Evolutionary conservation across 768 basidiomycete genomes (phyloP).

Genomic region (Tricholoma saponaceum): DNA sequence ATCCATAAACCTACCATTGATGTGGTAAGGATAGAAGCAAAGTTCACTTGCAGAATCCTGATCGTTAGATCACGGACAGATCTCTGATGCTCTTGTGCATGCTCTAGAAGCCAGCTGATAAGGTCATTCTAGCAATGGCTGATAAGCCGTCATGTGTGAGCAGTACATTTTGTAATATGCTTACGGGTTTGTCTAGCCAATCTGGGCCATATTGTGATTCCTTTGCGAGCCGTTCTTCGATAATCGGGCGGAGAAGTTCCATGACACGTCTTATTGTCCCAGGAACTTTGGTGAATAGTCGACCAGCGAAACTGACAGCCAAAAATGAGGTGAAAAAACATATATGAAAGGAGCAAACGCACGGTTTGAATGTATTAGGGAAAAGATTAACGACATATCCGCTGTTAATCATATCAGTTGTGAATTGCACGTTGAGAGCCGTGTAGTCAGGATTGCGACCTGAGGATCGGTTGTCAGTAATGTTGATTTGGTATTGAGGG

Average conservation of each 20-base stretch:
- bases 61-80: constrained; percentile 24
- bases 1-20: constrained; percentile 24
- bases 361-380: constrained; percentile 39
- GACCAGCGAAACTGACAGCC: constrained; percentile 13
- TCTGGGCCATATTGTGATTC: constrained; percentile 24
- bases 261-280: constrained; percentile 18
- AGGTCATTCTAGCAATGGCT: constrained; percentile 34
- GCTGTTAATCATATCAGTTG: constrained; percentile 26
- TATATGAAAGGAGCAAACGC: constrained; percentile 18
- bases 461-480: constrained; percentile 3
- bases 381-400: constrained; percentile 27
- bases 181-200: constrained; percentile 29
- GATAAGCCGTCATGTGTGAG: background rate
- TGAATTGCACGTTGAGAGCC: constrained; percentile 24
- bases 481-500: background rate
- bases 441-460: constrained; percentile 33
- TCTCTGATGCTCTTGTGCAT: constrained; percentile 26
- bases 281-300: constrained; percentile 19
- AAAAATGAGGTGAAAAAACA: constrained; percentile 1
- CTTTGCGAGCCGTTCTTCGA: constrained; percentile 27
- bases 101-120: constrained; percentile 42
- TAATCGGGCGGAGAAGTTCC: constrained; percentile 24
- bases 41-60: constrained; percentile 31
- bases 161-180: background rate
- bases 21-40: constrained; percentile 38